Base-by-base conservation (phyloP, 148 eudicot species). In the Rhododendron molle region DNA sequence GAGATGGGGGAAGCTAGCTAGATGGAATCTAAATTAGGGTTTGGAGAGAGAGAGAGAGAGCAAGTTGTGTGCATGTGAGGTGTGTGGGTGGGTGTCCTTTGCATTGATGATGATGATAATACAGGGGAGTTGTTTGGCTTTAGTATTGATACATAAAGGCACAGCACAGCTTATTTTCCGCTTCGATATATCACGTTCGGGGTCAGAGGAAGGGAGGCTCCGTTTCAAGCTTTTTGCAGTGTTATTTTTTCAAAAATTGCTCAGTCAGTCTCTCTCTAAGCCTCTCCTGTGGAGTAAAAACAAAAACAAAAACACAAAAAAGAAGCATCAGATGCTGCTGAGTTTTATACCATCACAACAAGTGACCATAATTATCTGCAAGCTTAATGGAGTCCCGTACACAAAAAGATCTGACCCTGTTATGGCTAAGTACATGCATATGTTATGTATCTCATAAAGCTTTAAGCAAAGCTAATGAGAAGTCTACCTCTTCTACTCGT, bases 71-170 rank as follows among this genome's bases (percentile, higher is more conserved):
- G 87, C 72, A 79, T 76, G 84, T 71, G 81, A 28, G 73, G 82
- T 84, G 74, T 23, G 81, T 43, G 85, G 85, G 85, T 88, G 87
- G 83, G 43, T 89, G 91, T 91, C 90, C 91, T 93, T 88, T 85
- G 96, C 94, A 93, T 92, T 94, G 93, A 95, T 93, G 94, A 93
- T 83, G 91, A 93, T 92, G 91, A 90, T 65, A 23, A 23, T 46
- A 84, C 92, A 89, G 90, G 83, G 72, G 46, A 85, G 84, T 80
- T 81, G 83, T 69, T 26, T 30, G 87, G 88, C 83, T 76, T 89
- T 89, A 86, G 83, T 84, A 82, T 80, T 69, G 56, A 80, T 62
- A 85, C 52, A 87, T 81, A 89, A 16, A 78, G 20, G 74, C 28
- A 21, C 74, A 14, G 52, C 47, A 81, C 15, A 32, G 12, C 40